Conservation (phyloP, 257 asterid genomes). For the Haberlea rhodopensis region DNA sequence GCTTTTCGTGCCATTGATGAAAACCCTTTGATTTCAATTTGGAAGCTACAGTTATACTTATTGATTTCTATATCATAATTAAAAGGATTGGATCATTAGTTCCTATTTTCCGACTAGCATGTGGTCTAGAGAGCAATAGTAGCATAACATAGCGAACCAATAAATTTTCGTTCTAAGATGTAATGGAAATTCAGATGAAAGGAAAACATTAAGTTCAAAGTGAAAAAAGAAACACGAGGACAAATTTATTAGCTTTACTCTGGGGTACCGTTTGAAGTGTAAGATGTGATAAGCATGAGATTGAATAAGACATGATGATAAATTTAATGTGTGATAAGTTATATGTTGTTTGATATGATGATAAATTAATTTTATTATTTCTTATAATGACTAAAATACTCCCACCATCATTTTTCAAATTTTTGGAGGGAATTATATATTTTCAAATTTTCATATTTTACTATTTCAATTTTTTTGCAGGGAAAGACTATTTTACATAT, state of each 20-base stretch:
- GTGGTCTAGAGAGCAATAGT: neutral
- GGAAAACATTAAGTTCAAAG: constrained; percentile 3
- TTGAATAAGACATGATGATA: no score
- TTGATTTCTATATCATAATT: neutral
- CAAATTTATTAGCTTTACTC: constrained; percentile 10
- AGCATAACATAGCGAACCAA: constrained; percentile 13
- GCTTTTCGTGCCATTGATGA: neutral
- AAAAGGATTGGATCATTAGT: constrained; percentile 10
- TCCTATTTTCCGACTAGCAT: constrained; percentile 22
- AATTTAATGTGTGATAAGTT: no score
- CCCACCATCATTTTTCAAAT: no score
- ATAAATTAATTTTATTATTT: no score
- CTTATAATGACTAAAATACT: no score
- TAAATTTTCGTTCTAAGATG: constrained; percentile 15
- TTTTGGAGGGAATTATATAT: no score
- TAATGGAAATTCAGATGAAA: constrained; percentile 13
- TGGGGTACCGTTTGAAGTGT: no score
- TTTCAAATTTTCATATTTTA: no score
- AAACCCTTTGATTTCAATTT: constrained; percentile 2
- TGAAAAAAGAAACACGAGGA: neutral
- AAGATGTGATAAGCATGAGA: no score
- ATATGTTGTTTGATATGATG: no score
- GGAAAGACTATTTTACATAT: no score
- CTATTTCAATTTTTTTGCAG: no score
- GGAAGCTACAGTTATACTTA: constrained; percentile 18